A percentile compares a stretch with the other conserved stretches of the same genome.
Conservation (phyloP, 202 grass and related monocot genomes). For the Digitaria exilis region DNA sequence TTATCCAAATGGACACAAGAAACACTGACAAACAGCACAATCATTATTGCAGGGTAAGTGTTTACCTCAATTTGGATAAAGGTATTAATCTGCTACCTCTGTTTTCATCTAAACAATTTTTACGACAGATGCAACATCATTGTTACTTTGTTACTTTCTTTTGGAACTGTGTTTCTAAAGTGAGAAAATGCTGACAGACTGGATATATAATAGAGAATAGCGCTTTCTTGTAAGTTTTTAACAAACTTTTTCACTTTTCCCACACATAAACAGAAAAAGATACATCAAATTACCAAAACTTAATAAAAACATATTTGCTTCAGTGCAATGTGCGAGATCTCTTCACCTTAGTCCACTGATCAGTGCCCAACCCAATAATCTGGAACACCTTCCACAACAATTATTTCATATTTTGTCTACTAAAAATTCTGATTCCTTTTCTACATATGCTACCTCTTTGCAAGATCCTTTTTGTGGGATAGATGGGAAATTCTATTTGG, state of each 20-base stretch:
- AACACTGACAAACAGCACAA: neutral
- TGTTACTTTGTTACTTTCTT: neutral
- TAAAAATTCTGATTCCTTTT: neutral
- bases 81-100: neutral
- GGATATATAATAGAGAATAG: neutral
- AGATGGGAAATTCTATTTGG: neutral
- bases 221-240: neutral
- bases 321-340: neutral
- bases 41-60: neutral
- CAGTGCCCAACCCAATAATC: neutral
- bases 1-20: neutral
- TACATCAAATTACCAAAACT: neutral
- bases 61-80: neutral
- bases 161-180: neutral
- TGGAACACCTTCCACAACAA: neutral
- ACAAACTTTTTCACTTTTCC: neutral
- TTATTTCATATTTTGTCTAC: neutral
- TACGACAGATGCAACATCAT: neutral
- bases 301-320: neutral
- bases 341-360: neutral
- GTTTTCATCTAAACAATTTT: neutral
- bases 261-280: neutral
- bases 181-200: neutral
- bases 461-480: neutral
- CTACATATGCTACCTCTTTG: neutral